phyloP scores from a whole-genome alignment of 345 rosid genomes.

The Lepidium sativum region DNA sequence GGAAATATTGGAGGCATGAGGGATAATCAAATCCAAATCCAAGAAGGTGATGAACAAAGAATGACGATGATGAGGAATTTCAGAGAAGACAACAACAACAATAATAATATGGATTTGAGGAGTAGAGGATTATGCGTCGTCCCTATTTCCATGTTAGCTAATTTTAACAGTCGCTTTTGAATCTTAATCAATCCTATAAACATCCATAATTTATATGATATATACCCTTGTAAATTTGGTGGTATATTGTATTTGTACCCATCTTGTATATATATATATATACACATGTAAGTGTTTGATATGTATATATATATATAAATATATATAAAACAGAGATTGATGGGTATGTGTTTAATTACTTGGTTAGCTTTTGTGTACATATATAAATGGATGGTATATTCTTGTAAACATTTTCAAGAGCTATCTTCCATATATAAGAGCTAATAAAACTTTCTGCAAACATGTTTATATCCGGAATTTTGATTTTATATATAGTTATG shows the following conservation, averaged over 20 bases:
- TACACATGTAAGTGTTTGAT: background rate
- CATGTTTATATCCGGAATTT: no score
- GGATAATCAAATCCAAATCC: conserved; percentile 16
- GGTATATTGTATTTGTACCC: background rate
- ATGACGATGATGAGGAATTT: conserved; percentile 10
- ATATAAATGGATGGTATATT: background rate
- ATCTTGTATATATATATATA: conserved; percentile 15
- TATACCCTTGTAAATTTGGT: conserved; percentile 5
- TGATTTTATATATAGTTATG: background rate
- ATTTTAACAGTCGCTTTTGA: conserved; percentile 39
- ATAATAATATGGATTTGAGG: conserved; percentile 37
- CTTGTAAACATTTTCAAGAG: background rate
- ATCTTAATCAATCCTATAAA: background rate
- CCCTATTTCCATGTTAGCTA: conserved; percentile 66
- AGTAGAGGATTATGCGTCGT: conserved; percentile 72
- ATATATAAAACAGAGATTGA: background rate
- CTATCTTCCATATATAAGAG: background rate
- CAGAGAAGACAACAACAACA: conserved; percentile 6
- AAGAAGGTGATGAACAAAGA: conserved; percentile 11
- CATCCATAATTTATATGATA: background rate
- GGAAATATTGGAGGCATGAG: conserved; percentile 9
- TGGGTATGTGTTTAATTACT: background rate
- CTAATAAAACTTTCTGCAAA: background rate
- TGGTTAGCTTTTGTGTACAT: background rate
- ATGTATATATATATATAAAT: background rate